A percentile compares a stretch with the other conserved stretches of the same genome.
These are phyloP conservation scores for Heimioporus retisporus DNA, from an alignment of 1,284 basidiomycete species.

Conservation along the genomic window DNA sequence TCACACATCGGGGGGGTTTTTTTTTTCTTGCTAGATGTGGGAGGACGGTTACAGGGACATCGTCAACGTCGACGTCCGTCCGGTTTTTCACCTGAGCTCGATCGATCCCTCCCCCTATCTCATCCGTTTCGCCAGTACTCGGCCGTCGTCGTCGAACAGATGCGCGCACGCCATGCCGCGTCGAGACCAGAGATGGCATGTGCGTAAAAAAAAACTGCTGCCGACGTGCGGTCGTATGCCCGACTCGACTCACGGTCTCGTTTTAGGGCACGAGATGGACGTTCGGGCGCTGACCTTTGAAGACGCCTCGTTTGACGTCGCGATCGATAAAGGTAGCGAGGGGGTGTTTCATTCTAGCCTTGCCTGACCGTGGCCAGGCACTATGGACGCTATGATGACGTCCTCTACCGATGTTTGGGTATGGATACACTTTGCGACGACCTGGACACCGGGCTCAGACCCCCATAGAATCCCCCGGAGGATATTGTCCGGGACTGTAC, in stretches of 20 bases:
- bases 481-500: slow-evolving; percentile 83
- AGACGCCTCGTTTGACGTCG: slow-evolving; percentile 81
- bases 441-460: slow-evolving; percentile 4
- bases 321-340: slow-evolving; percentile 85
- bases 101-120: slow-evolving; percentile 1
- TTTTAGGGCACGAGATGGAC: slow-evolving; percentile 91
- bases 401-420: slow-evolving; percentile 93
- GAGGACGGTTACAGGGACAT: slow-evolving; percentile 90
- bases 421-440: slow-evolving; percentile 31
- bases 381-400: slow-evolving; percentile 97
- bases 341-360: not conserved
- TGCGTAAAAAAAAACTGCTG: slow-evolving; percentile 43
- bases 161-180: slow-evolving; percentile 69
- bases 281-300: slow-evolving; percentile 80
- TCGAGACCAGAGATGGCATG: slow-evolving; percentile 83
- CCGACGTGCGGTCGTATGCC: not conserved
- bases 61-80: slow-evolving; percentile 83
- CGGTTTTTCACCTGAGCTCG: not conserved
- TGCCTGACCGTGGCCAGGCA: slow-evolving; percentile 54
- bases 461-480: slow-evolving; percentile 79
- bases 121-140: slow-evolving; percentile 71
- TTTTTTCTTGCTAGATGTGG: slow-evolving; percentile 74
- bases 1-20: not conserved
- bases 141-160: slow-evolving; percentile 82
- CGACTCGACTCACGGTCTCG: not conserved